A percentile compares a stretch with the other conserved stretches of the same genome.
Conservation (phyloP, 2,329 filamentous ascomycete genomes). For the Aspergillus sp. region DNA sequence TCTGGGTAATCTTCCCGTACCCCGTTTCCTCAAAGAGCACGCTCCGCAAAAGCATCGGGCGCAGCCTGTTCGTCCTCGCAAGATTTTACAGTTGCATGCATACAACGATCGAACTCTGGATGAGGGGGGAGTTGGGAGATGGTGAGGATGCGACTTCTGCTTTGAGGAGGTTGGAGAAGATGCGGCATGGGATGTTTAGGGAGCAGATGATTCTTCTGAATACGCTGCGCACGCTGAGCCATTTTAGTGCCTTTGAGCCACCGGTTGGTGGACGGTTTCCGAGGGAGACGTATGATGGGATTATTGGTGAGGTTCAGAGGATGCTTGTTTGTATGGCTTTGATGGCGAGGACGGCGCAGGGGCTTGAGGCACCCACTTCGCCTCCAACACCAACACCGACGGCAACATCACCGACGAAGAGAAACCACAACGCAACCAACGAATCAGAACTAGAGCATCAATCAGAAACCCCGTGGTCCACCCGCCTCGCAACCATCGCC, state of each 20-base stretch:
- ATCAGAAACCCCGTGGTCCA: slow-evolving; percentile 55
- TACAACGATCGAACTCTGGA: slow-evolving; percentile 65
- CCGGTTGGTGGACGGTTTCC: slow-evolving; percentile 75
- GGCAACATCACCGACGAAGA: background rate
- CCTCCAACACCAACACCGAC: background rate
- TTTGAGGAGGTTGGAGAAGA: slow-evolving; percentile 54
- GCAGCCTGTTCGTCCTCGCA: slow-evolving; percentile 70
- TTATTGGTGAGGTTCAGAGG: slow-evolving; percentile 59
- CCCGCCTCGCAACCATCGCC: slow-evolving; percentile 61
- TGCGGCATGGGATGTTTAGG: slow-evolving; percentile 62
- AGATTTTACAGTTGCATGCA: slow-evolving; percentile 75
- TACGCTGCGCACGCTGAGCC: slow-evolving; percentile 63
- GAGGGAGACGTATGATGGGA: slow-evolving; percentile 62
- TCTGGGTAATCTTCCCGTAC: slow-evolving; percentile 77
- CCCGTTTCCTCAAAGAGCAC: slow-evolving; percentile 72
- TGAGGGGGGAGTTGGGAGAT: slow-evolving; percentile 59
- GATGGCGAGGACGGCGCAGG: slow-evolving; percentile 64
- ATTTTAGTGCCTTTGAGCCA: slow-evolving; percentile 70
- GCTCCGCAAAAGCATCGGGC: slow-evolving; percentile 68
- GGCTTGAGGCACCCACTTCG: slow-evolving; percentile 43
- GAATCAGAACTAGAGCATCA: too few relatives aligned
- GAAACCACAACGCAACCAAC: too few relatives aligned
- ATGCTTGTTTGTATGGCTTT: slow-evolving; percentile 67
- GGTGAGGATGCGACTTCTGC: slow-evolving; percentile 21
- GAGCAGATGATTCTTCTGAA: slow-evolving; percentile 69